A percentile compares a stretch with the other conserved stretches of the same genome.
Conservation (phyloP, 257 asterid genomes). For the Solanum etuberosum region DNA sequence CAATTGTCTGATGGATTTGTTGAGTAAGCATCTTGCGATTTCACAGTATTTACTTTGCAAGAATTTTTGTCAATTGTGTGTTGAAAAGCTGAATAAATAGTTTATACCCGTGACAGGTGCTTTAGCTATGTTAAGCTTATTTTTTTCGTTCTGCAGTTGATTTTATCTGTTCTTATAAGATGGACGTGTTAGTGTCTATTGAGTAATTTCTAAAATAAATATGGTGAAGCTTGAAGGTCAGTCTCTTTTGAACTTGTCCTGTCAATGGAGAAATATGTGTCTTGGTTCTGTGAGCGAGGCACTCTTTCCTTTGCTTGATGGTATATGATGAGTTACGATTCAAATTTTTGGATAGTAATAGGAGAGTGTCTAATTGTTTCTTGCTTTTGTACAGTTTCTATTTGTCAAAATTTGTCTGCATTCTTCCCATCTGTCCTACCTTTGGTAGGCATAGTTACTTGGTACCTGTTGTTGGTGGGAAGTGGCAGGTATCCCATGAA, state of each 20-base stretch:
- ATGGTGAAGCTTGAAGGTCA: background rate
- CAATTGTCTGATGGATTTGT: slow-evolving; percentile 58
- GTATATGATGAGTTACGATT: background rate
- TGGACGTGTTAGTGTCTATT: background rate
- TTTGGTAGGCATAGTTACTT: too few species aligned
- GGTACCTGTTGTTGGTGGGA: background rate
- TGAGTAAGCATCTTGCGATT: slow-evolving; percentile 49
- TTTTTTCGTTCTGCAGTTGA: background rate
- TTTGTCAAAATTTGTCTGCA: background rate
- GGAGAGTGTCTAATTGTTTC: background rate
- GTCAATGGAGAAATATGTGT: background rate
- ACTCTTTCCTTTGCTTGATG: background rate
- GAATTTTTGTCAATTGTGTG: background rate
- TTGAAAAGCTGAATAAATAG: background rate
- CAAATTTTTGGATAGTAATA: background rate
- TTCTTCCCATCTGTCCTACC: background rate
- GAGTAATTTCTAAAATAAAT: background rate
- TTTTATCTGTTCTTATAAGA: background rate
- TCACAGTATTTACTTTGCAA: background rate
- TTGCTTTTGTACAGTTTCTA: background rate
- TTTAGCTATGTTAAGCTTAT: background rate
- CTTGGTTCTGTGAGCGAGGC: background rate
- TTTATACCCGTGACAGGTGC: background rate
- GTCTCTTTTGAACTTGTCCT: background rate
- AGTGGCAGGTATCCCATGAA: background rate